A percentile compares a stretch with the other conserved stretches of the same genome.
These are phyloP conservation scores for Moesziomyces sp. DNA, from an alignment of 1,284 basidiomycete species.

Conservation along the genomic window DNA sequence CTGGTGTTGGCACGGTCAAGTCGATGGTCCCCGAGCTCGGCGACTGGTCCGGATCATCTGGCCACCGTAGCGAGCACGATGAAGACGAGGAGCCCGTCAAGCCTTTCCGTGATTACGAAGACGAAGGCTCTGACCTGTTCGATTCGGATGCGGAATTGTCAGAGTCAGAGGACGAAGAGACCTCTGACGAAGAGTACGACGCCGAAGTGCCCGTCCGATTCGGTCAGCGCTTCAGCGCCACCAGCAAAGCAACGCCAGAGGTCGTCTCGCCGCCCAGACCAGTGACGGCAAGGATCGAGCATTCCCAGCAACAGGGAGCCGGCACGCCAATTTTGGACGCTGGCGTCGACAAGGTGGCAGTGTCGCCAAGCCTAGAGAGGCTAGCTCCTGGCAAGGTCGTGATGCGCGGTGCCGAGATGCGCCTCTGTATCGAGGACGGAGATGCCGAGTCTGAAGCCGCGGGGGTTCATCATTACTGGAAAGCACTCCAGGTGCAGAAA, in stretches of 20 bases:
- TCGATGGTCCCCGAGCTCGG: slow-evolving; percentile 41
- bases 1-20: slow-evolving; percentile 28
- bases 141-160: slow-evolving; percentile 22
- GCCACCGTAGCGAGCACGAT: neutral
- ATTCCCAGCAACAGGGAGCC: neutral
- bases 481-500: slow-evolving; percentile 29
- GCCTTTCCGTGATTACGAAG: slow-evolving; percentile 43
- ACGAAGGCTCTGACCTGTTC: slow-evolving; percentile 38
- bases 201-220: slow-evolving; percentile 36
- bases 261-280: neutral
- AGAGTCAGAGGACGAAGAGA: slow-evolving; percentile 24
- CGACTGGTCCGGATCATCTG: slow-evolving; percentile 30
- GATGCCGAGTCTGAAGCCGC: neutral
- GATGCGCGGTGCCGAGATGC: slow-evolving; percentile 20
- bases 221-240: slow-evolving; percentile 29
- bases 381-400: slow-evolving; percentile 16
- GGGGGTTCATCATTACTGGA: slow-evolving; percentile 24
- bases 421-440: slow-evolving; percentile 22
- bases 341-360: slow-evolving; percentile 1
- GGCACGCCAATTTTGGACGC: neutral
- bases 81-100: neutral
- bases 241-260: neutral
- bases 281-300: neutral
- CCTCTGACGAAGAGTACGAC: slow-evolving; percentile 17
- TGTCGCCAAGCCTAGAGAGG: slow-evolving; percentile 19